Percentiles rank a stretch among this genome's conserved stretches.
Conservation (phyloP, 1,284 basidiomycete species). For the Pascua guehoae region DNA sequence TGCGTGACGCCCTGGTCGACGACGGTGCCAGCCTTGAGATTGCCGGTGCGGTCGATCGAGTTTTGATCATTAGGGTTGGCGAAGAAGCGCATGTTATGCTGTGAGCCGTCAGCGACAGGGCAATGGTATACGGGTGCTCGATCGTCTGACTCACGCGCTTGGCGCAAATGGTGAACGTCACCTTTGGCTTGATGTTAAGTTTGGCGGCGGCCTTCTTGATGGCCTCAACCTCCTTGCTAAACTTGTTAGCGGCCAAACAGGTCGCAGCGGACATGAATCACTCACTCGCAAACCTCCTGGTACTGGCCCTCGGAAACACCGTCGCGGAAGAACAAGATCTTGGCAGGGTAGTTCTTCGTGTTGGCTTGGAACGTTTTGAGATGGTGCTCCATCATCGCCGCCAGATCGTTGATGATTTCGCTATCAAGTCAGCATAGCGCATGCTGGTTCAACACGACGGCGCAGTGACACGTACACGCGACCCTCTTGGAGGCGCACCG, state of each 20-base stretch:
- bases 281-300: conserved; percentile 46
- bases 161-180: conserved; percentile 48
- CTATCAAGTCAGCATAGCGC: conserved; percentile 6
- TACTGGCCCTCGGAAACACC: conserved; percentile 54
- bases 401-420: conserved; percentile 34
- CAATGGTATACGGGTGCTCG: no score
- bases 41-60: conserved; percentile 44
- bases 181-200: conserved; percentile 41
- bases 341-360: conserved; percentile 42
- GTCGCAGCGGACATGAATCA: background rate
- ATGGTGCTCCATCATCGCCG: conserved; percentile 33
- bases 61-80: conserved; percentile 30
- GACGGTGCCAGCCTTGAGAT: conserved; percentile 46
- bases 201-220: conserved; percentile 27
- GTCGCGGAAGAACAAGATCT: conserved; percentile 52
- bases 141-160: conserved; percentile 31
- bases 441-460: background rate
- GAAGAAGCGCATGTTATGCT: conserved; percentile 52
- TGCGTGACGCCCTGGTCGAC: conserved; percentile 50
- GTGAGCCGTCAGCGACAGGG: background rate
- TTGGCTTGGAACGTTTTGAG: conserved; percentile 34
- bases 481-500: conserved; percentile 50
- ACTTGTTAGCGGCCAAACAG: background rate
- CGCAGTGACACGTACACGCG: conserved; percentile 34
- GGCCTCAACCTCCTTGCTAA: conserved; percentile 35